Evolutionary conservation across 2,329 filamentous ascomycete genomes (phyloP), one percentile per base, ranked within the genome.

Genomic region (Xylaria sp.): DNA sequence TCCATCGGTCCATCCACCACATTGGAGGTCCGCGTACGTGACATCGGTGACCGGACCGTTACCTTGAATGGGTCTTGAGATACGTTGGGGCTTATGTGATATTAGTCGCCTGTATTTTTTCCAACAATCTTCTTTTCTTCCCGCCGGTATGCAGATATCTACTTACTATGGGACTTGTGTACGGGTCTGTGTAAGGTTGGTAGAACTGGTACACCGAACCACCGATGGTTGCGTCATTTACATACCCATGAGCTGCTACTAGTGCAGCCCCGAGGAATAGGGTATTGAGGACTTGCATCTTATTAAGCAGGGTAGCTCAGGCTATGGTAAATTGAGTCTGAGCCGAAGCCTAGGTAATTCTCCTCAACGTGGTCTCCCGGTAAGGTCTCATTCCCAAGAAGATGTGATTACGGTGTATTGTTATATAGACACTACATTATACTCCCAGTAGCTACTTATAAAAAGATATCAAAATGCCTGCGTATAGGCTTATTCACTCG

Each of bases 1-100:
- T 7, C 83, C 83, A 17, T 77, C 84, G 3, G 82, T 79, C 60
- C 82, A 85, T 25, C 85, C 85, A 51, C 83, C 83, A 77, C 87
- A 89, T 73, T 88, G 85, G 7, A 89, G 60, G 68, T 89, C 87
- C 63, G 83, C 79, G 13, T 81, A 79, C 1, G 81, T 81, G 7
- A 88, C 74, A 63, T 89, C 83, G 63, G 84, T 77, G 25, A 89
- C 82, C 0, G 87, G 86, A 3, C 87, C 86, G 75, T 89, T 88
- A 42, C 86, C 86, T 65, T 85, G 81, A 63, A 89, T 83, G 7
- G 80, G 79, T 20, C 87, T 84, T n/a, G 86, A 86, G 74, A 89
- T 83, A n/a, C 86, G 81, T 49, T 84, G 70, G 17, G 84, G 83
- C 53, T 77, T 39, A 76, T 63, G 61, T 75, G 54, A 69, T 77